Evolutionary conservation across 2,329 filamentous ascomycete genomes (phyloP).

Genomic region (Rutstroemia sp.): DNA sequence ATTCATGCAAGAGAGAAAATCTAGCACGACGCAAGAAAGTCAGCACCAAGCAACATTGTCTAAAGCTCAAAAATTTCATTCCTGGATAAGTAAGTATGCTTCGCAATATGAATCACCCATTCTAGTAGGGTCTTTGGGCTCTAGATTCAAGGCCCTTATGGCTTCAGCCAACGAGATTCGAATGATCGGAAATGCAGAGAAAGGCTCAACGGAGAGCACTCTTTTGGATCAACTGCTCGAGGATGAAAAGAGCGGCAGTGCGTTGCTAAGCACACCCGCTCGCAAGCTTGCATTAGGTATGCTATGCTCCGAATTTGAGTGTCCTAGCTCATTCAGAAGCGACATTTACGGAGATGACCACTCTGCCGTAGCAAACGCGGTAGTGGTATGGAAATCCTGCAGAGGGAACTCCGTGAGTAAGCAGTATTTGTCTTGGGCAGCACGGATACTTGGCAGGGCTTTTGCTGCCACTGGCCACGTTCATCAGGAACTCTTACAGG

Average conservation of each 20-base stretch:
- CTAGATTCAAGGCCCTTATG: conserved; percentile 59
- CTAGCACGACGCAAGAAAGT: conserved; percentile 76
- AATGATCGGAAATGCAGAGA: conserved; percentile 60
- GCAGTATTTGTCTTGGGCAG: conserved; percentile 78
- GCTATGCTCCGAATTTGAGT: conserved; percentile 68
- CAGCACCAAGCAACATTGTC: conserved; percentile 71
- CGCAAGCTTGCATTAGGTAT: conserved; percentile 62
- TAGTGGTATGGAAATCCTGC: conserved; percentile 71
- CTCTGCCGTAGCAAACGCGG: conserved; percentile 52
- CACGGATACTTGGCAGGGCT: conserved; percentile 72
- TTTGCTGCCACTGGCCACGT: conserved; percentile 71
- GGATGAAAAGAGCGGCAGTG: conserved; percentile 55
- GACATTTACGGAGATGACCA: conserved; percentile 66
- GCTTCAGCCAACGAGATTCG: conserved; percentile 61
- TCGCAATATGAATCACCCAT: conserved; percentile 47
- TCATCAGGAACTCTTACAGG: conserved; percentile 50
- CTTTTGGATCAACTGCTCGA: conserved; percentile 72
- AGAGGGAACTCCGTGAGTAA: conserved; percentile 53
- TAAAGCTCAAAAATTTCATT: conserved; percentile 68
- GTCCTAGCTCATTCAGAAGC: conserved; percentile 46
- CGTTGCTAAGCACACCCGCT: conserved; percentile 63
- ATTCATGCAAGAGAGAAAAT: conserved; percentile 67
- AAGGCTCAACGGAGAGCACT: conserved; percentile 67
- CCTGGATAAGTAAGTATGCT: conserved; percentile 70
- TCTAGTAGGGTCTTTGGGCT: conserved; percentile 35